Evolutionary conservation across 805 yeast genomes (phyloP), one percentile per base, ranked within the genome.

Genomic region (Schwanniomyces vanrijiae): DNA sequence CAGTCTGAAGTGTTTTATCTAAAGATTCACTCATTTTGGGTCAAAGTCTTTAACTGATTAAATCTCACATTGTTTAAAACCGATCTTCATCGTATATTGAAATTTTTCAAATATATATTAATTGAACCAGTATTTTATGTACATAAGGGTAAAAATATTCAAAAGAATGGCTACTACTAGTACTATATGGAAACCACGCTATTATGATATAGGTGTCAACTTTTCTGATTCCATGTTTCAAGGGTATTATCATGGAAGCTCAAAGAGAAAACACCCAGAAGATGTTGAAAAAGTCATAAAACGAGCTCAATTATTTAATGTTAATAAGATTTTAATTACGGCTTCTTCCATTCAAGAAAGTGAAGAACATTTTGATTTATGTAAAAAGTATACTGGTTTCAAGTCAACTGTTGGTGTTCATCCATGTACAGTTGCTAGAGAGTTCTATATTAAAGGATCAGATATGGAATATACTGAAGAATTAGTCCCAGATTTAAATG

Each of bases 321-420:
- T 92, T 13, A 68, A 74, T 6, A 77, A 78, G 54, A 80, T 89
- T 75, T 75, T 94, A 37, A 76, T 94, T 11, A 94, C 98, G 0
- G 97, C 97, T 0, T 84, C 96, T 0, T 81, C 86, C 1, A 69
- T 90, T 5, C 59, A 64, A 1, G 97, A 92, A 55, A 82, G 91
- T 18, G 56, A 62, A 29, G 69, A 73, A n/a, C 86, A 90, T 6
- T 63, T 88, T 14, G 76, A 74, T 13, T 59, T 91, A 25, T 83
- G 87, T 34, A 51, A 60, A 2, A 50, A 63, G 42, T 64, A 68
- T 46, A 68, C 69, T 3, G 60, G 58, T 8, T 66, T 65, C 52
- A 78, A 69, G 50, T 81, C 87, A 20, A 94, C 99, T 0, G 91
- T 84, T 1, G 99, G 99, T 10, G 95, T 92, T 1, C 99, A 94